phyloP scores from a whole-genome alignment of 75 land plant genomes.

The Selaginella moellendorffii region DNA sequence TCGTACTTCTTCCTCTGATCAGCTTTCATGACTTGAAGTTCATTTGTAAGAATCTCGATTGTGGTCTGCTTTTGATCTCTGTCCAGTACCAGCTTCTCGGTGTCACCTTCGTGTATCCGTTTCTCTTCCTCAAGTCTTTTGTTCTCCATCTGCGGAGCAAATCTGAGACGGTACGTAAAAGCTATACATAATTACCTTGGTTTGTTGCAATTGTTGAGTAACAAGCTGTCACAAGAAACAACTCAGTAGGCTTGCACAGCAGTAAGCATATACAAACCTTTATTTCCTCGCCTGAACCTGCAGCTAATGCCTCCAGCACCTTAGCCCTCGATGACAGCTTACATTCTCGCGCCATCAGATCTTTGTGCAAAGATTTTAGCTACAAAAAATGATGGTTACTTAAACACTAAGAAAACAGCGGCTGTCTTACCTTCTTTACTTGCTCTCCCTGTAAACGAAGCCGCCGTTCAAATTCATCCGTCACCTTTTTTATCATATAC shows the following conservation, averaged over 20 bases:
- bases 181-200: conserved; percentile 20
- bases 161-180: neutral
- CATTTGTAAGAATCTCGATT: neutral
- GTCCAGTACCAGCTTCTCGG: neutral
- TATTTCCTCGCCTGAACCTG: conserved; percentile 25
- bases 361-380: conserved; percentile 24
- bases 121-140: conserved; percentile 5
- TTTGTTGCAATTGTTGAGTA: conserved; percentile 16
- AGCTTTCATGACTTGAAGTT: neutral
- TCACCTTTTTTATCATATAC: conserved; percentile 44
- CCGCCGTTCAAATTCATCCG: conserved; percentile 54
- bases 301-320: conserved; percentile 7
- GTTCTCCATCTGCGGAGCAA: neutral
- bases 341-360: conserved; percentile 12
- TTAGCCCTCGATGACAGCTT: conserved; percentile 14
- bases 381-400: conserved; percentile 12
- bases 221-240: conserved; percentile 17
- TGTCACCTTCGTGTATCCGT: neutral
- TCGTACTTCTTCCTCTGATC: neutral
- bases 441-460: conserved; percentile 9
- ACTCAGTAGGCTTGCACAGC: neutral
- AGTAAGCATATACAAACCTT: conserved; percentile 27
- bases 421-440: neutral
- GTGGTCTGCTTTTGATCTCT: neutral
- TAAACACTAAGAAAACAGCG: neutral